Evolutionary conservation across 2,329 filamentous ascomycete genomes (phyloP), one percentile per base, ranked within the genome.

Genomic region (Aureobasidium pullulans): DNA sequence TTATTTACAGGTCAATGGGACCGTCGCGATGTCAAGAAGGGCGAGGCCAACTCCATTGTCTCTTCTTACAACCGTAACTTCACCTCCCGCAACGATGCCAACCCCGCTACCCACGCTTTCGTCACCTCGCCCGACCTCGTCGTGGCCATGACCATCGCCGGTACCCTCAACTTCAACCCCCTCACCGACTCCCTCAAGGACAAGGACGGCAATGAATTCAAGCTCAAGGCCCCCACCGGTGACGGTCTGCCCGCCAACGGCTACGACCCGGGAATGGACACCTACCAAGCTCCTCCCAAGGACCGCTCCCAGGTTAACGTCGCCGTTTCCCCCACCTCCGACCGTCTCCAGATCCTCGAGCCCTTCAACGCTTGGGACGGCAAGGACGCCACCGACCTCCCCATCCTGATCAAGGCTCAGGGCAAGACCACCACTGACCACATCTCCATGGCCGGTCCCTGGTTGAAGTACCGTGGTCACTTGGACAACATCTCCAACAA

Each of bases 21-120:
- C 72, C 88, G 94, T 67, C 81, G 80, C 66, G 93, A 97, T 68
- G 90, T 96, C 60, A 88, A 92, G 83, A 96, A 97, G 85, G 93
- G 93, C 66, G 86, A 89, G 69, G 81, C 91, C 70, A 99, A 99
- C 86, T 95, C 91, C 6, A 99, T 99, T 75, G 81, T 99, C 73
- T 96, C 92, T 48, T 97, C 94, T 31, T 99, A 96, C 87, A 99
- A 99, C 88, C 91, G 94, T 78, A 97, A 99, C 86, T 97, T 99
- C 81, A 97, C 93, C 63, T 93, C 93, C 66, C 90, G 94, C 73
- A 97, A 97, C 76, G 92, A 96, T 68, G 91, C 89, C 66, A 97
- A 96, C 83, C 91, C 91, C 42, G 90, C 90, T 59, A 96, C 91
- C 54, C 91, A 96, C 81, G 90, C 90, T 61, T 96, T 96, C 75